A percentile compares a stretch with the other conserved stretches of the same genome.
Conservation (phyloP, 257 asterid genomes). For the Ilex asprella region DNA sequence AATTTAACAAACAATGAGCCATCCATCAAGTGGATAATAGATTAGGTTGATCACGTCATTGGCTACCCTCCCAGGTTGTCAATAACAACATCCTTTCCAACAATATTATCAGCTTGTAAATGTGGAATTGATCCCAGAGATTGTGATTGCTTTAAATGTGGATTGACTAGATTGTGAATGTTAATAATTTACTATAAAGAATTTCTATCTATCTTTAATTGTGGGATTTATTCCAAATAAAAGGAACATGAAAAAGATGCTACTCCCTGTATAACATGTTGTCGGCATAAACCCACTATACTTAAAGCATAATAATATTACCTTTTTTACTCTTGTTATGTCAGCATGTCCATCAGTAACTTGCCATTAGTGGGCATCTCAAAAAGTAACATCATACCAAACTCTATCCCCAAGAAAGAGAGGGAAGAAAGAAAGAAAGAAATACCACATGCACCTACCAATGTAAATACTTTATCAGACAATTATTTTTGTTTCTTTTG, state of each 20-base stretch:
- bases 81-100: no score
- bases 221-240: not conserved
- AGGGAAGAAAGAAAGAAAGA: not conserved
- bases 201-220: not conserved
- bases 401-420: conserved; percentile 11
- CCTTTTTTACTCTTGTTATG: conserved; percentile 13
- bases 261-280: conserved; percentile 5
- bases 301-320: conserved; percentile 13
- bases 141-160: no score
- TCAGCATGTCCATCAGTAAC: conserved; percentile 11
- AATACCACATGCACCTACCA: not conserved
- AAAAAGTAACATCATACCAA: conserved; percentile 19
- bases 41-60: no score
- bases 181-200: not conserved
- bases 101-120: no score
- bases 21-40: no score
- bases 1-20: no score
- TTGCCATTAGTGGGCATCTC: conserved; percentile 13
- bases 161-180: no score
- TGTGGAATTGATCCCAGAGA: no score
- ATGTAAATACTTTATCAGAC: no score
- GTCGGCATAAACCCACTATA: conserved; percentile 6
- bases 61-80: no score
- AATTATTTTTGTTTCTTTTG: no score
- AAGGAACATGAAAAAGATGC: not conserved